Evolutionary conservation across 805 yeast genomes (phyloP).

Genomic region (Starmerella powellii): DNA sequence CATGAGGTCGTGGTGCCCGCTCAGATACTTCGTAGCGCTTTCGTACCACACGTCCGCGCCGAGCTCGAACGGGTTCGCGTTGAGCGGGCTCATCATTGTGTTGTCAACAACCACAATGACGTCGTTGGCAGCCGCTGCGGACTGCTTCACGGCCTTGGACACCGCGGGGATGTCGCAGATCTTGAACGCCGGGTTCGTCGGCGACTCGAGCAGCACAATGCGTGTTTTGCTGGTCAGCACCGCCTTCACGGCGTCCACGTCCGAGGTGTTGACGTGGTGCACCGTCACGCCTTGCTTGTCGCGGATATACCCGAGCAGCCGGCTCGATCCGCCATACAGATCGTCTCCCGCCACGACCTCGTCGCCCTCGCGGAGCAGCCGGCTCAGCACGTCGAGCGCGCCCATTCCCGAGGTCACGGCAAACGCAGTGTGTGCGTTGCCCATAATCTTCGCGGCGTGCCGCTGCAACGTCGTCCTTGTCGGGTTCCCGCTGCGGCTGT

Average conservation of each 20-base stretch:
- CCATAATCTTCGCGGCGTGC: slow-evolving; percentile 67
- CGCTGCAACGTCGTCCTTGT: slow-evolving; percentile 70
- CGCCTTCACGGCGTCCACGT: slow-evolving; percentile 46
- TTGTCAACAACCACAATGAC: slow-evolving; percentile 69
- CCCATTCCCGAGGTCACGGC: slow-evolving; percentile 93
- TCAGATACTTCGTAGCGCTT: slow-evolving; percentile 81
- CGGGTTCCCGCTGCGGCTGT: slow-evolving; percentile 90
- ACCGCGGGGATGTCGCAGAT: slow-evolving; percentile 68
- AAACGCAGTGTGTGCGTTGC: slow-evolving; percentile 51
- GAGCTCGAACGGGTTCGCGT: slow-evolving; percentile 71
- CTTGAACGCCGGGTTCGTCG: slow-evolving; percentile 87
- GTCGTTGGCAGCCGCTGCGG: slow-evolving; percentile 44
- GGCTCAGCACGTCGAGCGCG: slow-evolving; percentile 71
- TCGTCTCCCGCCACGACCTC: slow-evolving; percentile 92
- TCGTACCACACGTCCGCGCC: slow-evolving; percentile 90
- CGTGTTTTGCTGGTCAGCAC: slow-evolving; percentile 48
- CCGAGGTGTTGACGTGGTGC: slow-evolving; percentile 71
- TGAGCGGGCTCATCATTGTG: slow-evolving; percentile 89
- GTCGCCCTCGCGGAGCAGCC: slow-evolving; percentile 67
- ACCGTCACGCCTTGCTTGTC: slow-evolving; percentile 54
- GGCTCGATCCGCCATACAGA: slow-evolving; percentile 85
- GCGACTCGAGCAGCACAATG: slow-evolving; percentile 77
- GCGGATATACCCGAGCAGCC: slow-evolving; percentile 62
- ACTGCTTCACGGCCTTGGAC: slow-evolving; percentile 50
- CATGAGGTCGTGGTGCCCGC: slow-evolving; percentile 95